Evolutionary conservation across 192 early-diverging fungal genomes (phyloP), one percentile per base, ranked within the genome.

Genomic region (Backusella psychrophila): DNA sequence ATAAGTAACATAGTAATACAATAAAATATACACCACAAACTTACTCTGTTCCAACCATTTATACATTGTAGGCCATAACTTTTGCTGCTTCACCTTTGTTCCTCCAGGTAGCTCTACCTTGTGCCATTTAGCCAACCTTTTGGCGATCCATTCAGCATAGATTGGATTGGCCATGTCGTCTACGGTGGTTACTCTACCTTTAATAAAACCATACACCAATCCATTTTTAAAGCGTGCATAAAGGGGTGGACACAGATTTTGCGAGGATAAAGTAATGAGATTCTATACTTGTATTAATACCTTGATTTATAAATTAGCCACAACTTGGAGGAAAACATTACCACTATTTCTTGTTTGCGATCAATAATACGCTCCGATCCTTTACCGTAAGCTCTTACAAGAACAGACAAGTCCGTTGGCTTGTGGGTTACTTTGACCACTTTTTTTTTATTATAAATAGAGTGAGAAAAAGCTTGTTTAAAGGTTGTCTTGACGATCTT

Each of bases 171-270:
- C 77, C 94, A 98, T 94, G 56, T 95, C 91, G 2, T 88, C 82
- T 36, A 91, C 89, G 71, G 85, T 83, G 73, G 91, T 89, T 2
- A 93, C 90, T n/a, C 83, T 83, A 7, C 96, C 95, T 17, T 88
- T 85, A 29, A 96, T 89, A 72, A 84, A 98, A 11, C 97, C 97
- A 80, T 98, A 97, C 23, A 96, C 91, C 4, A 98, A 77, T 6
- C 97, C 97, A 81, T 97, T 97, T 17, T 86, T 79, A 81, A 98
- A 97, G 17, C 91, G 89, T 23, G 91, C 95, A 81, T 95, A 93
- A 0, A 97, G 79, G 19, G 90, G 90, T 26, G 95, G 95, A 56
- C 90, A 88, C 78, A 96, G 80, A 42, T 89, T 89, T 42, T 88
- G 83, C 35, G 85, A 80, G 15, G 94, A 90, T 35, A 98, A 82